These are phyloP conservation scores for Spathaspora girioi DNA, from an alignment of 805 yeast species.

Conservation along the genomic window DNA sequence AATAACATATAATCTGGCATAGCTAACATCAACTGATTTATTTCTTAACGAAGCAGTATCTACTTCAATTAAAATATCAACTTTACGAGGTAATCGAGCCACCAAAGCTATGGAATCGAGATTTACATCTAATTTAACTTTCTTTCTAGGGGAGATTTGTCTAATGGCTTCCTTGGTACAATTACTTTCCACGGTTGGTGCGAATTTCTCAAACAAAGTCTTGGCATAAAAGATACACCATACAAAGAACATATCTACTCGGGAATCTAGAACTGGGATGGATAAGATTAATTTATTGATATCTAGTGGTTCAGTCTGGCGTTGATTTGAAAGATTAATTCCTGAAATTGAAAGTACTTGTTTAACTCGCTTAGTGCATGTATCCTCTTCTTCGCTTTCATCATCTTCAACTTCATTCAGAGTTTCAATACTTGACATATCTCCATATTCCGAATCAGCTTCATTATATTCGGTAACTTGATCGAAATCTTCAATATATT, in stretches of 20 bases:
- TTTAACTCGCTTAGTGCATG: constrained; percentile 24
- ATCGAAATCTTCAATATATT: constrained; percentile 32
- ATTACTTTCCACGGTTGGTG: constrained; percentile 27
- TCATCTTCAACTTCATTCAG: constrained; percentile 7
- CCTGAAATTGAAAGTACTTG: constrained; percentile 27
- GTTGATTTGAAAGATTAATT: constrained; percentile 20
- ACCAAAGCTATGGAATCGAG: constrained; percentile 37
- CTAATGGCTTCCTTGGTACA: constrained; percentile 24
- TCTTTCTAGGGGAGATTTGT: constrained; percentile 14
- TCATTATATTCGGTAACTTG: constrained; percentile 16
- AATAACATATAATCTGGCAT: constrained; percentile 43
- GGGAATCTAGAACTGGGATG: constrained; percentile 35
- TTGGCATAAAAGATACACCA: constrained; percentile 41
- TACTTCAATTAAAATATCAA: constrained; percentile 45
- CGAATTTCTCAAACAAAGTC: constrained; percentile 28
- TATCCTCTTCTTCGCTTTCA: constrained; percentile 12
- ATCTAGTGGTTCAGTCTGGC: constrained; percentile 16
- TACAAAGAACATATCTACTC: constrained; percentile 36
- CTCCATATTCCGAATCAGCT: constrained; percentile 22
- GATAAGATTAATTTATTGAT: constrained; percentile 22
- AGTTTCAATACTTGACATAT: constrained; percentile 31
- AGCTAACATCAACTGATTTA: constrained; percentile 29
- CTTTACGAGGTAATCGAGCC: constrained; percentile 42
- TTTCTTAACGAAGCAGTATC: constrained; percentile 27
- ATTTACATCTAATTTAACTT: constrained; percentile 25